These are phyloP conservation scores for Plicaturopsis crispa DNA, from an alignment of 768 basidiomycete species.

Conservation along the genomic window DNA sequence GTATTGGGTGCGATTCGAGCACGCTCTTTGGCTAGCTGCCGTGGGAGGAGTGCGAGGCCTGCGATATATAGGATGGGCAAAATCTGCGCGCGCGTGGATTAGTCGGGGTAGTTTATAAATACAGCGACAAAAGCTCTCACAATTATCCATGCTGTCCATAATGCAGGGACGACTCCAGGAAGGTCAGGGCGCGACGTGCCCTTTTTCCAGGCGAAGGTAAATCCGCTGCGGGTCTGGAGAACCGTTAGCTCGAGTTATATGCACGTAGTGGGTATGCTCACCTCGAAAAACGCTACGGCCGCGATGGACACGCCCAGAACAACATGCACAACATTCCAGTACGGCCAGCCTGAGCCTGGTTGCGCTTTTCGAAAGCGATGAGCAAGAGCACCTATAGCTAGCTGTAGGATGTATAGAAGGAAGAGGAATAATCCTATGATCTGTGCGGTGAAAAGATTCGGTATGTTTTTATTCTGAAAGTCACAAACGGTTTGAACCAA, in stretches of 20 bases:
- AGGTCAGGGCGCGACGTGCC: conserved; percentile 24
- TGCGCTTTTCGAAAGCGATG: no score
- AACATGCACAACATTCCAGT: conserved; percentile 57
- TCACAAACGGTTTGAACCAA: conserved; percentile 18
- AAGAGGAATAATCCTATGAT: conserved; percentile 46
- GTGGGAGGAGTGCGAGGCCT: conserved; percentile 33
- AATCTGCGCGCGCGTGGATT: conserved; percentile 19
- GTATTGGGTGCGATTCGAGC: no score
- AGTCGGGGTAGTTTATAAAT: not conserved
- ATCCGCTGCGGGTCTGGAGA: conserved; percentile 32
- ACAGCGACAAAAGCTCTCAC: conserved; percentile 25
- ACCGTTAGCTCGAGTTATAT: conserved; percentile 2
- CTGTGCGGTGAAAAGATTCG: conserved; percentile 19
- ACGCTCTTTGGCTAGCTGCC: conserved; percentile 37
- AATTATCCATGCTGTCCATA: conserved; percentile 39
- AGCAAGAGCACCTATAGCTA: no score
- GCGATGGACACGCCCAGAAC: conserved; percentile 42
- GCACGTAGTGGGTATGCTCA: conserved; percentile 16
- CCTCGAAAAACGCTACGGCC: conserved; percentile 44
- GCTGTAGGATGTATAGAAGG: conserved; percentile 41
- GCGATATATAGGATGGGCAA: conserved; percentile 36
- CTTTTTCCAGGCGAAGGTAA: conserved; percentile 35
- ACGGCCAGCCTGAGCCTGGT: no score
- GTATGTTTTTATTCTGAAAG: not conserved
- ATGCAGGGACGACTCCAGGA: conserved; percentile 28